Evolutionary conservation across 306 rosid genomes (phyloP), one percentile per base, ranked within the genome.

Genomic region (Ochetophila trinervis): DNA sequence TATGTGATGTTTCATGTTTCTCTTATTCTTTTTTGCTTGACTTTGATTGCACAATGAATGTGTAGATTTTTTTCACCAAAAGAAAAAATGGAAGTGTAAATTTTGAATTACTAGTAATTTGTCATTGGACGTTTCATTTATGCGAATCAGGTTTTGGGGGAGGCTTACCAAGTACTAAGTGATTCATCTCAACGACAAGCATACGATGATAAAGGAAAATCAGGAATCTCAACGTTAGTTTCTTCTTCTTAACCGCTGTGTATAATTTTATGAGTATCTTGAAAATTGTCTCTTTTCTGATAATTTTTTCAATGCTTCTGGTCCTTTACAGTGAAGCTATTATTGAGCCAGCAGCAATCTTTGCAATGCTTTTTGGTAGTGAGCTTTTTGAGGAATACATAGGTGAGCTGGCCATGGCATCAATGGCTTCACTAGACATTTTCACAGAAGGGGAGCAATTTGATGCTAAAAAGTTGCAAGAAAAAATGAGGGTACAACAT

Each of bases 311-410:
- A 63, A 61, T 63, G 57, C 23, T 67, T 65, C 36, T 42, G 24
- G 57, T 61, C 66, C 47, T 17, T 71, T 77, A 71, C 91, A 93
- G 98, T 14, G 98, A 93, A 11, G 87, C 87, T 64, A 93, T 93
- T 74, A 93, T 93, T 68, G 98, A 93, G 64, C 98, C 98, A 53
- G 98, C 98, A 50, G 98, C 98, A 30, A 93, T 93, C 70, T 93
- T 93, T 63, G 98, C 98, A 13, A 93, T 93, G 98, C 97, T 93
- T 60, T 93, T 93, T 75, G 98, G 98, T 68, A 93, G 95, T 79
- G 98, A 93, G 79, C 96, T 93, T 75, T 93, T 93, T 83, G 97
- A 93, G 81, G 98, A 93, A 67, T 89, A 93, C 72, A 93, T 93
- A 44, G 98, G 98, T 62, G 89, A 89, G 83, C 78, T 93, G 69